Base-by-base conservation (phyloP, 306 rosid species). In the Luffa aegyptiaca region DNA sequence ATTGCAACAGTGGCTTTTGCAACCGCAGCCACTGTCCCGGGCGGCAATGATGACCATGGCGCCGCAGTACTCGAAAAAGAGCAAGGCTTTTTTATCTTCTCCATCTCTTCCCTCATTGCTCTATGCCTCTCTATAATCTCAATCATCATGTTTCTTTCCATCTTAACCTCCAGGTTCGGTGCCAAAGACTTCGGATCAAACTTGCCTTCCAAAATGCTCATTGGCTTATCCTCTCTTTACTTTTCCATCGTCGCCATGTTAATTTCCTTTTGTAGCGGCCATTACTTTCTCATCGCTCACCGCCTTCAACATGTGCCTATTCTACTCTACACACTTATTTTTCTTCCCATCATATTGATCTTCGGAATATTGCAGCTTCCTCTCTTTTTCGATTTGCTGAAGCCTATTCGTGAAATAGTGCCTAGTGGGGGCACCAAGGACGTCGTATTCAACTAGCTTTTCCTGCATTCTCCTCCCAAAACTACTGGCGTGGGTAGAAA, bases 101-200 rank as follows among this genome's bases (percentile, higher is more conserved):
- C 86, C 8, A 75, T 86, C 26, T 21, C 84, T 0, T 84, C 91
- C 0, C 70, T 87, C 0, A 5, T 84, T 6, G 88, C 88, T 1
- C 88, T 90, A 0, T 87, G 86, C 81, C 86, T 82, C 83, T 92
- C 94, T 0, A 82, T 85, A 18, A 82, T 84, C 1, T 78, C 90
- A 7, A 44, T 90, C 33, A 62, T 92, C 5, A 87, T 85, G 84
- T 92, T 92, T 80, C 90, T 89, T 0, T 35, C 92, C 69, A 85
- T 89, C 10, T 39, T 85, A 12, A 86, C 86, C 12, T 88, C 92
- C 1, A 59, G 85, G 6, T 82, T 83, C 77, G 1, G 31, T 26
- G 80, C 31, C 31, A 26, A 26, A 26, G 31, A 26, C 31, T 26
- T 26, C 31, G 31, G 31, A 26, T 26, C 31, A 81, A 39, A 81